phyloP scores from a whole-genome alignment of 768 basidiomycete species.

The Trametes villosa region DNA sequence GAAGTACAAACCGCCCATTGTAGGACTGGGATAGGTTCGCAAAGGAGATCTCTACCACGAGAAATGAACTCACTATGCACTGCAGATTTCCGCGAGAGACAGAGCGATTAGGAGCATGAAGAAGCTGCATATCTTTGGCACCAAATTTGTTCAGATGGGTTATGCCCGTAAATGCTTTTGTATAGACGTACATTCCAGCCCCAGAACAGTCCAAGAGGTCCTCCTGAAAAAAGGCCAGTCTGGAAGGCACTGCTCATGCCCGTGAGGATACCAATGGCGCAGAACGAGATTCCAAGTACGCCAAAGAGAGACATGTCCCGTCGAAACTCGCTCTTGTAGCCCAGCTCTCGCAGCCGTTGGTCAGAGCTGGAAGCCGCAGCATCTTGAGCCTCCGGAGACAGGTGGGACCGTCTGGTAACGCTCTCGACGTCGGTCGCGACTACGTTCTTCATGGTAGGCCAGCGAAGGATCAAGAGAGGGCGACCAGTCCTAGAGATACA shows the following conservation, averaged over 20 bases:
- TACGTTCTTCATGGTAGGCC: slow-evolving; percentile 9
- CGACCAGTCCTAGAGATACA: neutral
- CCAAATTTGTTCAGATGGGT: too few relatives aligned
- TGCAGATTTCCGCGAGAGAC: slow-evolving; percentile 61
- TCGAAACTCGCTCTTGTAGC: slow-evolving; percentile 59
- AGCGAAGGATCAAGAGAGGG: neutral
- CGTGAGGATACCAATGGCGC: slow-evolving; percentile 62
- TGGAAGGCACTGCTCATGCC: slow-evolving; percentile 66
- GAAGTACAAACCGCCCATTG: slow-evolving; percentile 64
- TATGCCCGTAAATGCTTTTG: neutral
- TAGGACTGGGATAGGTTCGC: slow-evolving; percentile 43
- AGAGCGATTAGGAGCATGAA: slow-evolving; percentile 63
- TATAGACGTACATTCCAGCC: slow-evolving; percentile 56
- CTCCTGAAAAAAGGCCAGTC: slow-evolving; percentile 61
- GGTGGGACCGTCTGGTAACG: slow-evolving; percentile 3
- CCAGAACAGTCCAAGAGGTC: slow-evolving; percentile 62
- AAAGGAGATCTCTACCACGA: too few relatives aligned
- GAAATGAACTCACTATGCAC: slow-evolving; percentile 51
- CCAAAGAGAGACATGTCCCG: slow-evolving; percentile 63
- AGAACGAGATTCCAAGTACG: slow-evolving; percentile 63
- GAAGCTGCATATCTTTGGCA: slow-evolving; percentile 52
- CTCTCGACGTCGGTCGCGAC: slow-evolving; percentile 12
- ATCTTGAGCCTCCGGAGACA: neutral
- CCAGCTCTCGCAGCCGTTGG: slow-evolving; percentile 52
- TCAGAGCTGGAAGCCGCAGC: slow-evolving; percentile 32